A percentile compares a stretch with the other conserved stretches of the same genome.
phyloP scores from a whole-genome alignment of 345 rosid genomes.

The Eucalyptus virginea region DNA sequence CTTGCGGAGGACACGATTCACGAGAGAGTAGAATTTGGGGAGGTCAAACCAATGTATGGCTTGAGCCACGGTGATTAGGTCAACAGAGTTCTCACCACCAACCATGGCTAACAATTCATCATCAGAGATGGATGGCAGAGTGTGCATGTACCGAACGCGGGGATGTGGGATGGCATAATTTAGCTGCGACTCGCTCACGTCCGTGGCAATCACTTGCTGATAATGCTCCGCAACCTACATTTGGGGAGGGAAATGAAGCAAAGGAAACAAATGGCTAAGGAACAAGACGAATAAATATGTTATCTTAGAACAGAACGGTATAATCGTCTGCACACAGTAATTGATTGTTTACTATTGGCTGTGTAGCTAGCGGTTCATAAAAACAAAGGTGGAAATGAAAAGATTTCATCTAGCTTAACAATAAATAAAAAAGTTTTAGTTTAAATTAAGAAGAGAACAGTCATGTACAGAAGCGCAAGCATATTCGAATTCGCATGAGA shows the following conservation, averaged over 20 bases:
- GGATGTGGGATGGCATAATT: conserved; percentile 27
- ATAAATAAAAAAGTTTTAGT: background rate
- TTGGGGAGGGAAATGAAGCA: background rate
- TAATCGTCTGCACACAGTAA: background rate
- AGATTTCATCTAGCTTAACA: background rate
- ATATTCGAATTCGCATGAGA: background rate
- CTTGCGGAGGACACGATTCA: conserved; percentile 29
- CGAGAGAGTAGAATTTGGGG: conserved; percentile 36
- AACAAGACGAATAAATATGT: background rate
- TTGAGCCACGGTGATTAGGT: conserved; percentile 41
- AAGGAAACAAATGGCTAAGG: background rate
- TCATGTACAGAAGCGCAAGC: too few relatives aligned
- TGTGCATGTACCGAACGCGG: conserved; percentile 26
- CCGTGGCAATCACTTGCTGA: conserved; percentile 42
- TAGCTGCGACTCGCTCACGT: conserved; percentile 40
- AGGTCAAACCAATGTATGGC: conserved; percentile 68
- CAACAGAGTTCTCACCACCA: conserved; percentile 49
- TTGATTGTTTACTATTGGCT: background rate
- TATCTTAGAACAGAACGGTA: background rate
- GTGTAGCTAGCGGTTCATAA: background rate
- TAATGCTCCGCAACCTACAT: conserved; percentile 46
- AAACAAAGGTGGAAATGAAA: background rate
- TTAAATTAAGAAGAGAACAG: background rate
- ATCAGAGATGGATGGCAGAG: conserved; percentile 34
- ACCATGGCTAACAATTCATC: conserved; percentile 29